A percentile compares a stretch with the other conserved stretches of the same genome.
These are phyloP conservation scores for Protostelium mycophagum DNA, from an alignment of 78 protist species.

Conservation along the genomic window DNA sequence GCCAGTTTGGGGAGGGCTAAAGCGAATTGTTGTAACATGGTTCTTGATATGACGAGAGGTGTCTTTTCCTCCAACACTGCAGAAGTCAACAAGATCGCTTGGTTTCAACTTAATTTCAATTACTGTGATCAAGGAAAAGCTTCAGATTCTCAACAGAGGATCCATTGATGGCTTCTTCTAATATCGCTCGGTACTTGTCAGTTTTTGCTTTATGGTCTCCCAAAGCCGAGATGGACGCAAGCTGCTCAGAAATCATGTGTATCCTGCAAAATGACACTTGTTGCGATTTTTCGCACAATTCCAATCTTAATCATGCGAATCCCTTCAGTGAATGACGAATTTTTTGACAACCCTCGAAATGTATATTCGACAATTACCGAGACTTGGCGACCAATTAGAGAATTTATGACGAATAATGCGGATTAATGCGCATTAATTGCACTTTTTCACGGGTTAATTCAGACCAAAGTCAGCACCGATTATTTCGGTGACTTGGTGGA, in stretches of 20 bases:
- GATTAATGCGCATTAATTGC: no score
- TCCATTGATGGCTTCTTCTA: slow-evolving; percentile 10
- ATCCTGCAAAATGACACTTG: no score
- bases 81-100: neutral
- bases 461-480: no score
- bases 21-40: slow-evolving; percentile 32
- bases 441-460: no score
- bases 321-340: no score
- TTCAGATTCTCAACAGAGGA: slow-evolving; percentile 7
- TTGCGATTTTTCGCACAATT: no score
- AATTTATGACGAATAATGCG: no score
- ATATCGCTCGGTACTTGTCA: slow-evolving; percentile 53
- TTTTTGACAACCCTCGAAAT: no score
- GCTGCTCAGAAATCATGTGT: neutral
- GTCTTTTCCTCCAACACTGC: slow-evolving; percentile 60
- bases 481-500: no score
- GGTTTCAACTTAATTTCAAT: neutral
- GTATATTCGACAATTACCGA: no score
- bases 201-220: slow-evolving; percentile 47
- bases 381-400: no score
- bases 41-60: slow-evolving; percentile 70
- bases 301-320: no score
- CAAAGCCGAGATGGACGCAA: slow-evolving; percentile 2
- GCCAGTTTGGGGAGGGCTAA: neutral
- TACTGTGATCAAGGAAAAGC: slow-evolving; percentile 51